Percentiles rank a stretch among this genome's conserved stretches.
These are phyloP conservation scores for Fusarium xyrophilum DNA, from an alignment of 2,329 filamentous ascomycete species.

Conservation along the genomic window DNA sequence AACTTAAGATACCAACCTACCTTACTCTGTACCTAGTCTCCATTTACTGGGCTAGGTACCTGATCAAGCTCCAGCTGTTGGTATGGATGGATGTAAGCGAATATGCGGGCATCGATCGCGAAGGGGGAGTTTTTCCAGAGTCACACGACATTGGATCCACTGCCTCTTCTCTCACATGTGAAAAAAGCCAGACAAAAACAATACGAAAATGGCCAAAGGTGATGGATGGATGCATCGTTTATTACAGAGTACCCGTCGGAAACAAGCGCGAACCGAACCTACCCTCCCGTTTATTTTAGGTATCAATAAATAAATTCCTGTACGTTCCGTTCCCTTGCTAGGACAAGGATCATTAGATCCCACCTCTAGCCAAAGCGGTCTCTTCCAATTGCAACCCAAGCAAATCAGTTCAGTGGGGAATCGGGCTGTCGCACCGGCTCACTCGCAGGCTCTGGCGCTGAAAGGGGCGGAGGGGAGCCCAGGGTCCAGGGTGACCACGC, in stretches of 20 bases:
- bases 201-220: slow-evolving; percentile 12
- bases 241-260: too few relatives aligned
- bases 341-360: not conserved
- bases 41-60: not conserved
- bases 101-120: not conserved
- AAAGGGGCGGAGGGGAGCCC: too few relatives aligned
- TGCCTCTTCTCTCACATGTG: slow-evolving; percentile 11
- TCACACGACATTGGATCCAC: not conserved
- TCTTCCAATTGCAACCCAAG: slow-evolving; percentile 2
- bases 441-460: not conserved
- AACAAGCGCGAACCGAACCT: not conserved
- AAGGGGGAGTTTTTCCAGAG: not conserved
- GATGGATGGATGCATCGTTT: not conserved
- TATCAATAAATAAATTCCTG: not conserved
- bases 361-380: not conserved
- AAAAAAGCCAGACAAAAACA: not conserved
- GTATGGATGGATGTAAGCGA: not conserved
- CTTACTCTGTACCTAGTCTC: not conserved
- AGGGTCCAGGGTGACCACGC: not conserved
- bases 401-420: not conserved
- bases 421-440: not conserved
- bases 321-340: not conserved
- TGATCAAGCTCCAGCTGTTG: not conserved
- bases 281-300: not conserved
- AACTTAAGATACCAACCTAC: not conserved